phyloP scores from a whole-genome alignment of 176 grass and related monocot species.

The Stipa capillata region DNA sequence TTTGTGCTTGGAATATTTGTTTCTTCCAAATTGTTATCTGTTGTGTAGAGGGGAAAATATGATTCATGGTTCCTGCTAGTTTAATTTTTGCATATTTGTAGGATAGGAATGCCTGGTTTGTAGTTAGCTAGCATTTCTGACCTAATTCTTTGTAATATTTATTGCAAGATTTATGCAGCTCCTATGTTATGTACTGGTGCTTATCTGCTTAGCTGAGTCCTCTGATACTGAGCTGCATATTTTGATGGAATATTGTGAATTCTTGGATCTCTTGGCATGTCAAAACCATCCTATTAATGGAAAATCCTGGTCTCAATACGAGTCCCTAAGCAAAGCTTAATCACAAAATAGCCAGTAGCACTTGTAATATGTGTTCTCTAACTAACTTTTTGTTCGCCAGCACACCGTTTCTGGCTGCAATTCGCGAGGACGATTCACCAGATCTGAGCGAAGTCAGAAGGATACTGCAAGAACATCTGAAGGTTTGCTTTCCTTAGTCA shows the following conservation, averaged over 20 bases:
- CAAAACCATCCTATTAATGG: neutral
- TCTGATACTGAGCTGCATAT: too few relatives aligned
- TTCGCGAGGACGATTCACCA: constrained; percentile 74
- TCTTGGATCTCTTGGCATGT: neutral
- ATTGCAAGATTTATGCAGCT: neutral
- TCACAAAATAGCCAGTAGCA: neutral
- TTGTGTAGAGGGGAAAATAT: neutral
- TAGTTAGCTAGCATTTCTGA: neutral
- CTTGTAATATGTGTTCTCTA: neutral
- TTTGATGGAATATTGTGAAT: neutral
- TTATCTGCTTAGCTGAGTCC: neutral
- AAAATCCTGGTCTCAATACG: neutral
- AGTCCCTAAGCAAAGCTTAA: neutral
- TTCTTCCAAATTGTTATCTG: neutral
- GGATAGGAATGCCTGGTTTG: neutral
- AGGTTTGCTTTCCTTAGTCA: constrained; percentile 27
- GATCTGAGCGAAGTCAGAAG: constrained; percentile 78
- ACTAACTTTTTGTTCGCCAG: constrained; percentile 27
- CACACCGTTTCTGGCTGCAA: constrained; percentile 67
- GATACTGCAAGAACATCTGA: constrained; percentile 58
- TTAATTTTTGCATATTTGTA: neutral
- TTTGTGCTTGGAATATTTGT: neutral
- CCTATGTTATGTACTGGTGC: neutral
- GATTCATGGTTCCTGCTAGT: neutral
- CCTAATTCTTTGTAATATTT: neutral